Evolutionary conservation across 1,284 basidiomycete genomes (phyloP).

Genomic region (Irpex sp.): DNA sequence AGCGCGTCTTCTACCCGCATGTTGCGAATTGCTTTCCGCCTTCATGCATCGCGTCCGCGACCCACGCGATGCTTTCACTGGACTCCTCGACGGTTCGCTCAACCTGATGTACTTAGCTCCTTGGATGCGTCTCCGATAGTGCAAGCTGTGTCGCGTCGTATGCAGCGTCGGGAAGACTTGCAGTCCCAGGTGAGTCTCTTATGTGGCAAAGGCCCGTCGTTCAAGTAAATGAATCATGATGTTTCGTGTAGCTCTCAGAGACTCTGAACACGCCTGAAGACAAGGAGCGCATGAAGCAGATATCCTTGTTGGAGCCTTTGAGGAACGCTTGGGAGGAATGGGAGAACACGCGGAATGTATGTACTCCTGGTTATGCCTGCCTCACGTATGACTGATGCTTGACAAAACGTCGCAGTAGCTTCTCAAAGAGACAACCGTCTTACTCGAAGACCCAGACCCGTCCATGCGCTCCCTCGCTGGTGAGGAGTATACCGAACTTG

Average conservation of each 20-base stretch:
- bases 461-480: constrained; percentile 71
- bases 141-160: constrained; percentile 20
- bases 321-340: constrained; percentile 47
- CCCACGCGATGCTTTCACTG: constrained; percentile 1
- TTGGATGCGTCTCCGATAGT: constrained; percentile 20
- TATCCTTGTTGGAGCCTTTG: constrained; percentile 50
- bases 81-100: neutral
- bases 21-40: constrained; percentile 7
- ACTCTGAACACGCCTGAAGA: constrained; percentile 32
- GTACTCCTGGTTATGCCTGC: constrained; percentile 12
- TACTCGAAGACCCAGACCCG: constrained; percentile 74
- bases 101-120: neutral
- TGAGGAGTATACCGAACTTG: constrained; percentile 60
- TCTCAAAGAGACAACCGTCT: constrained; percentile 53
- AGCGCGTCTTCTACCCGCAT: neutral
- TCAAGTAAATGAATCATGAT: neutral
- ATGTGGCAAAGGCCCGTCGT: neutral
- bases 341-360: constrained; percentile 36
- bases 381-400: neutral
- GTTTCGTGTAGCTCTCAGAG: constrained; percentile 23
- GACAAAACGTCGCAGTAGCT: constrained; percentile 42
- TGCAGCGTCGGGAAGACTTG: constrained; percentile 21
- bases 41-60: constrained; percentile 1
- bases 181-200: constrained; percentile 19
- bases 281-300: constrained; percentile 36